Evolutionary conservation across 495 filamentous ascomycete species (phyloP).

Genomic region (Tetracladium setigerum): DNA sequence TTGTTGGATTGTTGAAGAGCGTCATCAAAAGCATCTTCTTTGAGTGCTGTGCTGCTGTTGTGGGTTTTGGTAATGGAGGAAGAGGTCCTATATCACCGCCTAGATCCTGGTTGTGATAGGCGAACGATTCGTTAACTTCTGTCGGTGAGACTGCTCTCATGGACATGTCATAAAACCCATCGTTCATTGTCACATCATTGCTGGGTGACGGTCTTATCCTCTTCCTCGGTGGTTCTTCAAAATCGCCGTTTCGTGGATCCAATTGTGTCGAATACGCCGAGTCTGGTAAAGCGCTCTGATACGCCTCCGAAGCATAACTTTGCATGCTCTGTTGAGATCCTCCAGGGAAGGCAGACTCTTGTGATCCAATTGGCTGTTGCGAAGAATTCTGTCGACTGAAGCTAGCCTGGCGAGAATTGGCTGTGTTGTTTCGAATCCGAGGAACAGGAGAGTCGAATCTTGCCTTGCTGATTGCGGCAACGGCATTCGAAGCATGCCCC

Average conservation of each 20-base stretch:
- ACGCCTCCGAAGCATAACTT: conserved; percentile 51
- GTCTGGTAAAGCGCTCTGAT: conserved; percentile 40
- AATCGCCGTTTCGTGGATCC: conserved; percentile 17
- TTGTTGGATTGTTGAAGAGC: conserved; percentile 68
- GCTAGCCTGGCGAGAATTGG: conserved; percentile 34
- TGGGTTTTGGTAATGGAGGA: conserved; percentile 61
- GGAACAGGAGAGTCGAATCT: conserved; percentile 82
- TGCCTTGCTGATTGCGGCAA: conserved; percentile 93
- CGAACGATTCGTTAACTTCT: conserved; percentile 80
- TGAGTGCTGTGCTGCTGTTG: conserved; percentile 56
- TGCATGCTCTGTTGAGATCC: conserved; percentile 65
- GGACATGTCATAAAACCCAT: conserved; percentile 42
- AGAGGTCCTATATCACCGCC: conserved; percentile 50
- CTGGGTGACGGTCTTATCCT: conserved; percentile 52
- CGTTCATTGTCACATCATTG: conserved; percentile 32
- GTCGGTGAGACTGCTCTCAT: conserved; percentile 66
- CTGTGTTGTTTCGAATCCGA: conserved; percentile 37
- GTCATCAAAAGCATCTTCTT: conserved; percentile 77
- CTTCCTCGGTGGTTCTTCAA: conserved; percentile 67
- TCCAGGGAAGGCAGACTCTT: conserved; percentile 47
- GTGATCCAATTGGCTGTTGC: conserved; percentile 49
- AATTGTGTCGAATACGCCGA: conserved; percentile 41
- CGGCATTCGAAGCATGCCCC: conserved; percentile 79
- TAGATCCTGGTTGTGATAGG: conserved; percentile 52
- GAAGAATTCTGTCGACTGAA: conserved; percentile 52